A percentile compares a stretch with the other conserved stretches of the same genome.
Conservation (phyloP, 192 early-diverging fungal genomes). For the Umbelopsis isabellina region DNA sequence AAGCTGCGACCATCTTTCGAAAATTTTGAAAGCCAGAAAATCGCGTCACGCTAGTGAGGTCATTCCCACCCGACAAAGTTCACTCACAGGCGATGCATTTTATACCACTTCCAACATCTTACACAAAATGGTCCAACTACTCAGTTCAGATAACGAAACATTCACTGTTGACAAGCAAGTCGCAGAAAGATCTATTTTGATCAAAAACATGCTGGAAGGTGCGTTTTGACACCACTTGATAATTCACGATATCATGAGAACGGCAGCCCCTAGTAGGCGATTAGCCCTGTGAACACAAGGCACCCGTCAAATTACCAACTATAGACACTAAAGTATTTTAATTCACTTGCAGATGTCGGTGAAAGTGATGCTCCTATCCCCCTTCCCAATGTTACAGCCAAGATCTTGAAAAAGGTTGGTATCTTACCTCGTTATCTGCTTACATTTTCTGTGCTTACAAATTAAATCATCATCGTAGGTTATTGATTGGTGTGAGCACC, state of each 20-base stretch:
- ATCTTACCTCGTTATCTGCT: background rate
- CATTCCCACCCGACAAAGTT: background rate
- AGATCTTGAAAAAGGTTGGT: conserved; percentile 73
- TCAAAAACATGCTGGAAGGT: conserved; percentile 83
- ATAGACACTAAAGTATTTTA: background rate
- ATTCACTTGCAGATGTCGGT: conserved; percentile 54
- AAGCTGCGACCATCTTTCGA: background rate
- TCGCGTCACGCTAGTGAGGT: conserved; percentile 10
- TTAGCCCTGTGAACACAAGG: no score
- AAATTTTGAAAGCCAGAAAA: background rate
- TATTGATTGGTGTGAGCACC: conserved; percentile 84
- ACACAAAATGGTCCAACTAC: conserved; percentile 45
- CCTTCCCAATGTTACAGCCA: conserved; percentile 74
- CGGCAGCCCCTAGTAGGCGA: no score
- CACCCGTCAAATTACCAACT: background rate
- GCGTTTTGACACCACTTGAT: background rate
- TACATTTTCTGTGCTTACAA: background rate
- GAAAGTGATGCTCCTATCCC: conserved; percentile 72
- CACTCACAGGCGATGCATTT: no score
- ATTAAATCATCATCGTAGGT: conserved; percentile 43
- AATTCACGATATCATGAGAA: no score
- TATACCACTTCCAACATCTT: background rate
- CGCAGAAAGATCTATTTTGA: conserved; percentile 73
- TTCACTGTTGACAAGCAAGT: conserved; percentile 69
- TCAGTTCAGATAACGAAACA: conserved; percentile 65